Base-by-base conservation (phyloP, 495 filamentous ascomycete genomes). In the Lasiosphaeriaceae sp. region DNA sequence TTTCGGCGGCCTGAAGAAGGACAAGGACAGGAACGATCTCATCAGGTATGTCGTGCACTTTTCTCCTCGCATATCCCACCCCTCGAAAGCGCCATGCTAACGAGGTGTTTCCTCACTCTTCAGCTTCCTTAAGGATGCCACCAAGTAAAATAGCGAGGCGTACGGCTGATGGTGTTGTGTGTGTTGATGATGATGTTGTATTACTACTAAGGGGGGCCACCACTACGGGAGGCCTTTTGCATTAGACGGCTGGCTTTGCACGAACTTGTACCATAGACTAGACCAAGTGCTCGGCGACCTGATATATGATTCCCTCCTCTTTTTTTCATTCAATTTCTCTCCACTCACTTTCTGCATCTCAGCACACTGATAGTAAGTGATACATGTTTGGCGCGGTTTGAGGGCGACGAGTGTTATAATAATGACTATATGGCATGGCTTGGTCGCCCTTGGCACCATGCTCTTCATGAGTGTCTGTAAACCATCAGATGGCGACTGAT, bases 1-100 rank as follows among this genome's bases (percentile, higher is more conserved):
- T 69, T 99, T 99, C 75, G 94, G 94, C 80, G 94, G 94, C 71
- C 82, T 99, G 65, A 99, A 99, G 93, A 99, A 99, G 89, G 85
- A 82, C 64, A 97, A 97, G 89, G 94, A 99, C 81, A 83, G 94
- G 75, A 97, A 97, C 77, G 95, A 99, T 79, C 83, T 99, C 65
- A 96, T 97, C 83, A 93, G 92, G 90, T 96, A 88, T 66, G 90
- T 82, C 66, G 47, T 19, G 49, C 57, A 37, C 50, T 37, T 49
- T 62, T 56, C 62, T 62, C 47, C 60, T 24, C 62, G 60, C 45
- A 59, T 24, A 12, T 19, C 34, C 44, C 21, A 57, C 47, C 26
- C n/a, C n/a, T n/a, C n/a, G n/a, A 20, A 31, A 22, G 20, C 19
- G 22, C 2, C 3, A 29, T 22, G 2, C 17, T 44, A 23, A 35